These are phyloP conservation scores for Trichothecium roseum DNA, from an alignment of 2,329 filamentous ascomycete species.

Conservation along the genomic window DNA sequence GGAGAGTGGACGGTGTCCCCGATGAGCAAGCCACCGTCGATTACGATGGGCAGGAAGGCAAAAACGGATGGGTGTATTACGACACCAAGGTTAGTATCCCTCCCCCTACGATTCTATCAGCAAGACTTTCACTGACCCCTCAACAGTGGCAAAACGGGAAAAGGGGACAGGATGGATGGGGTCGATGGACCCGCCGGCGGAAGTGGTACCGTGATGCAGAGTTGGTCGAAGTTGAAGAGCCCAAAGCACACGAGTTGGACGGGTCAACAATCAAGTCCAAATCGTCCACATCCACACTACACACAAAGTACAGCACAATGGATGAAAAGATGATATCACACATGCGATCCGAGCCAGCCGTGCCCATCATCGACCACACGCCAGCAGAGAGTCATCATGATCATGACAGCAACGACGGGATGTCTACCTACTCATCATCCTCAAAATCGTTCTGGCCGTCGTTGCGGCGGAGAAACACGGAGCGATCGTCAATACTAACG, in stretches of 20 bases:
- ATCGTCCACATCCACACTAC: slow-evolving; percentile 11
- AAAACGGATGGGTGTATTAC: slow-evolving; percentile 89
- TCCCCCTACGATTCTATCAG: no score
- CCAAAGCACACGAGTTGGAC: slow-evolving; percentile 24
- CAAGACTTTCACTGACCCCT: slow-evolving; percentile 5
- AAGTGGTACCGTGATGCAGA: slow-evolving; percentile 98
- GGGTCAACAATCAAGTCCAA: slow-evolving; percentile 17
- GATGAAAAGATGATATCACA: slow-evolving; percentile 25
- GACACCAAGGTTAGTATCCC: slow-evolving; percentile 70
- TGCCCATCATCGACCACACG: slow-evolving; percentile 6
- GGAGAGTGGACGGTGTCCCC: slow-evolving; percentile 71
- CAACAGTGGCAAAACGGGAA: slow-evolving; percentile 78
- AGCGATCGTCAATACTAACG: slow-evolving; percentile 14
- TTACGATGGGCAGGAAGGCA: slow-evolving; percentile 50
- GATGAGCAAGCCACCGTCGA: slow-evolving; percentile 35
- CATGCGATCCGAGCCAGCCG: slow-evolving; percentile 6
- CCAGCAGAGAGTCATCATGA: slow-evolving; percentile 2
- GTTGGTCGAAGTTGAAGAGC: slow-evolving; percentile 61
- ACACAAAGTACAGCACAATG: slow-evolving; percentile 20
- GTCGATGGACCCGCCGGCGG: slow-evolving; percentile 79
- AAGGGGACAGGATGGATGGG: slow-evolving; percentile 81
- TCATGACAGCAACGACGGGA: slow-evolving; percentile 26
- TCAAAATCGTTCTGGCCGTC: slow-evolving; percentile 34
- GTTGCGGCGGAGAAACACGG: slow-evolving; percentile 27
- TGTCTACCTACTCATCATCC: slow-evolving; percentile 37